Percentiles rank a stretch among this genome's conserved stretches.
phyloP scores from a whole-genome alignment of 768 basidiomycete genomes.

The Gloeophyllum trabeum region DNA sequence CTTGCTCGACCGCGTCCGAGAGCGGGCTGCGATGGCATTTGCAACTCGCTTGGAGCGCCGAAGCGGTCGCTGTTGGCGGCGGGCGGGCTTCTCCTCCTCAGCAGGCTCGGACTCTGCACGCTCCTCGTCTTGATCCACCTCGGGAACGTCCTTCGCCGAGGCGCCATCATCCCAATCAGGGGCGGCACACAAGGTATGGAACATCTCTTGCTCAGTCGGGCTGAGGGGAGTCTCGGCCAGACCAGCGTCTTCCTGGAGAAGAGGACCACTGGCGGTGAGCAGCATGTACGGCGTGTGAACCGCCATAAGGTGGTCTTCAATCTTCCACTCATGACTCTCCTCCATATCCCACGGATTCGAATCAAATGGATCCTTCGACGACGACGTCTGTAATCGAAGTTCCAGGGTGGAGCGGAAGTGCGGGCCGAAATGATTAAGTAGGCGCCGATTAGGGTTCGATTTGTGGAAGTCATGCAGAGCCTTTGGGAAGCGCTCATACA shows the following conservation, averaged over 20 bases:
- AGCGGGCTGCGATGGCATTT: slow-evolving; percentile 38
- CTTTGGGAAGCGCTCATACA: slow-evolving; percentile 52
- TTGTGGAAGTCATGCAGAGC: slow-evolving; percentile 49
- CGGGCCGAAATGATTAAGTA: slow-evolving; percentile 52
- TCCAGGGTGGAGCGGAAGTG: slow-evolving; percentile 44
- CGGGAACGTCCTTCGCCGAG: background rate
- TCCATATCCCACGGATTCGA: slow-evolving; percentile 12
- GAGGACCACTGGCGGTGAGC: background rate
- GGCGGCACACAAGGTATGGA: slow-evolving; percentile 42
- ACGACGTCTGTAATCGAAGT: slow-evolving; percentile 19
- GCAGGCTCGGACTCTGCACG: background rate
- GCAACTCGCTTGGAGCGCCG: slow-evolving; percentile 64
- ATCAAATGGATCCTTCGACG: slow-evolving; percentile 15
- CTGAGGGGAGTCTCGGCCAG: slow-evolving; percentile 43
- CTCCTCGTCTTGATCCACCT: background rate
- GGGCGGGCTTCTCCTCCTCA: slow-evolving; percentile 1
- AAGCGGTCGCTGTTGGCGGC: slow-evolving; percentile 14
- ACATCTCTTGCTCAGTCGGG: slow-evolving; percentile 62
- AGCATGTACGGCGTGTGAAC: slow-evolving; percentile 12
- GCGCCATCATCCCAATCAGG: slow-evolving; percentile 15
- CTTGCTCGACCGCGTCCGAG: slow-evolving; percentile 30
- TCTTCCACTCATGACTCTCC: slow-evolving; percentile 9
- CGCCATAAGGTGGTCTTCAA: slow-evolving; percentile 16
- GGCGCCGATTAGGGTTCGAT: slow-evolving; percentile 32
- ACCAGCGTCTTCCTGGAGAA: slow-evolving; percentile 6